These are phyloP conservation scores for Boletellus deceptivus DNA, from an alignment of 1,284 basidiomycete species.

Conservation along the genomic window DNA sequence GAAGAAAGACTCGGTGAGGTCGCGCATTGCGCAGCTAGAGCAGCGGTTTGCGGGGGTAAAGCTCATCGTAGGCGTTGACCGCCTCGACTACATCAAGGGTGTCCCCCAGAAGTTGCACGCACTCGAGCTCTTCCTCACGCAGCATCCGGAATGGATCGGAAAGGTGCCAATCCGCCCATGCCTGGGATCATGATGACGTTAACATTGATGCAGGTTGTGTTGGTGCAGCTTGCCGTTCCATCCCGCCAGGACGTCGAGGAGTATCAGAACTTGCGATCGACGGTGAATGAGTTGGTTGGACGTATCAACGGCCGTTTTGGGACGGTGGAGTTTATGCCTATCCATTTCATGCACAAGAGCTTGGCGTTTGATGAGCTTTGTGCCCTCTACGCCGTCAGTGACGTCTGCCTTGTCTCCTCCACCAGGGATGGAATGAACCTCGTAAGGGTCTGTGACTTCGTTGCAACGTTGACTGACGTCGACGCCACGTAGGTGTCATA, in stretches of 20 bases:
- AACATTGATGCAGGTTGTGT: slow-evolving; percentile 66
- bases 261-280: slow-evolving; percentile 95
- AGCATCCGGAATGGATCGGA: slow-evolving; percentile 99
- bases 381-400: slow-evolving; percentile 93
- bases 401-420: slow-evolving; percentile 93
- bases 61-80: slow-evolving; percentile 97
- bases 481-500: slow-evolving; percentile 80
- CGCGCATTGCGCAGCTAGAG: slow-evolving; percentile 80
- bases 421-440: slow-evolving; percentile 99
- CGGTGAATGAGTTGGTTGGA: slow-evolving; percentile 97
- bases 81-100: slow-evolving; percentile 99
- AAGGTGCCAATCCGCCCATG: slow-evolving; percentile 51
- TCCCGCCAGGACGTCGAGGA: slow-evolving; percentile 98
- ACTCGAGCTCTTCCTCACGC: slow-evolving; percentile 92
- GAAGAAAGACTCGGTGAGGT: slow-evolving; percentile 73
- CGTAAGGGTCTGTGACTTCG: slow-evolving; percentile 41
- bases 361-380: slow-evolving; percentile 94
- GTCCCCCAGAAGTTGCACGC: slow-evolving; percentile 98
- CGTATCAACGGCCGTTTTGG: slow-evolving; percentile 98
- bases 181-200: background rate
- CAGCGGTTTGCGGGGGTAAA: slow-evolving; percentile 93
- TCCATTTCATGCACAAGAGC: slow-evolving; percentile 98
- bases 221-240: slow-evolving; percentile 96
- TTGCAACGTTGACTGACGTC: slow-evolving; percentile 12
- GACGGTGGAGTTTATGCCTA: slow-evolving; percentile 98